A percentile compares a stretch with the other conserved stretches of the same genome.
phyloP scores from a whole-genome alignment of 441 rosid species.

The Capsella rubella region DNA sequence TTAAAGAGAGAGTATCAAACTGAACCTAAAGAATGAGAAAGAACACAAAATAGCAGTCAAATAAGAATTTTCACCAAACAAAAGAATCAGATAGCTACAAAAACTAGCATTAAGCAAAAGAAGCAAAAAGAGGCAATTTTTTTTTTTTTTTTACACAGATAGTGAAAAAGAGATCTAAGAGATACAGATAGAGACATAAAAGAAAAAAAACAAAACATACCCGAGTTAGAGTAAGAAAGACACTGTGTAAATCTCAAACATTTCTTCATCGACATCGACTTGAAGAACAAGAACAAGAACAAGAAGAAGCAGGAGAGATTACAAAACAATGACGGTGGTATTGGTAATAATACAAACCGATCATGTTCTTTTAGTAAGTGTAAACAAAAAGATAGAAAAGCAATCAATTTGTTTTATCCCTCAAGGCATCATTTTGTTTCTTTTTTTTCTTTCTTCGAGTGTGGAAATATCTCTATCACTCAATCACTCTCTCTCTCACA shows the following conservation, averaged over 20 bases:
- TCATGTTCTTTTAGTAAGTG: conserved; percentile 50
- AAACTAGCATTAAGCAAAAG: conserved; percentile 39
- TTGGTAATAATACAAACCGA: conserved; percentile 47
- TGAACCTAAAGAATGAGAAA: conserved; percentile 21
- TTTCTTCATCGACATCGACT: conserved; percentile 38
- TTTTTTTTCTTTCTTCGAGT: conserved; percentile 31
- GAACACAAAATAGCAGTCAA: conserved; percentile 40
- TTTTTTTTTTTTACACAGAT: conserved; percentile 17
- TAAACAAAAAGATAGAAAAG: conserved; percentile 42
- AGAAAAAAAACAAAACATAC: conserved; percentile 45
- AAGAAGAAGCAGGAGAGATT: conserved; percentile 11
- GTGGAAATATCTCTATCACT: conserved; percentile 38
- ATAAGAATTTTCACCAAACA: conserved; percentile 20
- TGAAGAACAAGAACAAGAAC: conserved; percentile 15
- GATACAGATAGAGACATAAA: conserved; percentile 17
- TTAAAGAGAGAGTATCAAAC: conserved; percentile 7
- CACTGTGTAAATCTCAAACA: conserved; percentile 31
- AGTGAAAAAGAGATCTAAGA: conserved; percentile 39
- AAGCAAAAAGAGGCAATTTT: conserved; percentile 36
- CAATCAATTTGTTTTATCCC: conserved; percentile 45
- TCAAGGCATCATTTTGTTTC: conserved; percentile 53
- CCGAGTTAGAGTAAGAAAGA: conserved; percentile 32
- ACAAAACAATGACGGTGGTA: conserved; percentile 52
- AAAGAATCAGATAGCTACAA: conserved; percentile 38
- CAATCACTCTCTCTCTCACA: background rate